A percentile compares a stretch with the other conserved stretches of the same genome.
These are phyloP conservation scores for Aegilops speltoides DNA, from an alignment of 176 grass and related monocot genomes.

Conservation along the genomic window DNA sequence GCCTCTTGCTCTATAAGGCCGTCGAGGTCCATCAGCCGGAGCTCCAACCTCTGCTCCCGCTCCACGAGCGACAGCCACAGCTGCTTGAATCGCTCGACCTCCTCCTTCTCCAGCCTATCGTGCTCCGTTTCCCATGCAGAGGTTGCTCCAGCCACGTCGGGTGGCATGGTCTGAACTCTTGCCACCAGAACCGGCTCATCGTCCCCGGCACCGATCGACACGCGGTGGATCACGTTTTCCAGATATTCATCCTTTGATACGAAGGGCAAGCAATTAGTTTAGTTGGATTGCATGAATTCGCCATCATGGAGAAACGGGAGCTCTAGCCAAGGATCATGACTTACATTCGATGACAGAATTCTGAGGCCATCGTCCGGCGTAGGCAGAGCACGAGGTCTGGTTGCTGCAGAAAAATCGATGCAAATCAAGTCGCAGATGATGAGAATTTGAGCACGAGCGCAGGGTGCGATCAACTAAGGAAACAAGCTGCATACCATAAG, in stretches of 20 bases:
- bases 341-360: conserved; percentile 39
- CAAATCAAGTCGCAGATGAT: background rate
- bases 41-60: conserved; percentile 58
- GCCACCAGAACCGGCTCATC: conserved; percentile 37
- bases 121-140: conserved; percentile 2
- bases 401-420: background rate
- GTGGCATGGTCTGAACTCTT: background rate
- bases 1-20: conserved; percentile 50
- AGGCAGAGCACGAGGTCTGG: conserved; percentile 16
- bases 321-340: background rate
- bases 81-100: conserved; percentile 37
- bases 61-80: conserved; percentile 59
- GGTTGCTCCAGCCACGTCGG: background rate
- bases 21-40: conserved; percentile 63
- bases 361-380: conserved; percentile 29
- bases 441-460: background rate
- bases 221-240: conserved; percentile 36
- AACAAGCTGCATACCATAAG: conserved; percentile 18
- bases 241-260: conserved; percentile 10
- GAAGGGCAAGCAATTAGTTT: background rate
- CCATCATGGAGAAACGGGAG: background rate
- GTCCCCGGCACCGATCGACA: conserved; percentile 44
- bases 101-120: conserved; percentile 17
- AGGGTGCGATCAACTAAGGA: background rate
- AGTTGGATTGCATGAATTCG: background rate